Conservation (phyloP, 805 yeast species). For the Cyberlindnera lachancei region DNA sequence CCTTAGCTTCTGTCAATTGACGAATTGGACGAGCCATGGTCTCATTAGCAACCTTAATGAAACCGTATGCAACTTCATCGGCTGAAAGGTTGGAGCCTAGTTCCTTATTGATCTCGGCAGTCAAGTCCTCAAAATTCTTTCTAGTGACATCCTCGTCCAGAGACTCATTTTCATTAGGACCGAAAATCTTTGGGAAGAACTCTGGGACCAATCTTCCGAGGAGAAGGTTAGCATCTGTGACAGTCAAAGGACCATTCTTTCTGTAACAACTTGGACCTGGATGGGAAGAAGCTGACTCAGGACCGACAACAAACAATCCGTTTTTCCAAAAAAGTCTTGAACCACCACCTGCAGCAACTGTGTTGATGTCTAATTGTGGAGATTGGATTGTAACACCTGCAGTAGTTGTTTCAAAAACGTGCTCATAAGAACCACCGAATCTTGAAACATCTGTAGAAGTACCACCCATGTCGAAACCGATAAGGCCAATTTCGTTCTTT, state of each 20-base stretch:
- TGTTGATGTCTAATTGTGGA: conserved; percentile 75
- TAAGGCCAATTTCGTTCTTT: conserved; percentile 48
- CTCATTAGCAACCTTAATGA: conserved; percentile 76
- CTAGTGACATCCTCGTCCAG: conserved; percentile 44
- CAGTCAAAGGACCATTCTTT: conserved; percentile 77
- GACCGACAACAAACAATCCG: conserved; percentile 76
- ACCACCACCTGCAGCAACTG: conserved; percentile 86
- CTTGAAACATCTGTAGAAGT: conserved; percentile 83
- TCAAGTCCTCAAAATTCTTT: conserved; percentile 43
- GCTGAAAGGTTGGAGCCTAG: conserved; percentile 35
- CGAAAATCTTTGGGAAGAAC: conserved; percentile 75
- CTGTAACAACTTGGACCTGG: conserved; percentile 89
- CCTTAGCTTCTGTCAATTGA: conserved; percentile 78
- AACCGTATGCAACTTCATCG: conserved; percentile 74
- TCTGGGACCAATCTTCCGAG: conserved; percentile 69
- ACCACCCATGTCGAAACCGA: conserved; percentile 90
- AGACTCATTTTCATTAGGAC: conserved; percentile 68
- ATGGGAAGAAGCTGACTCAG: conserved; percentile 80
- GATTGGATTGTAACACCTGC: conserved; percentile 81
- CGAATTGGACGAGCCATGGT: conserved; percentile 89
- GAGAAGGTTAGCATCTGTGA: conserved; percentile 77
- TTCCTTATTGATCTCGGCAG: conserved; percentile 47
- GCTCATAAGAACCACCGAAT: conserved; percentile 60
- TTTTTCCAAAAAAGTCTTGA: conserved; percentile 59
- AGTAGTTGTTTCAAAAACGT: conserved; percentile 74